Base-by-base conservation (phyloP, 768 basidiomycete genomes). In the Agrocybe chaxingu region DNA sequence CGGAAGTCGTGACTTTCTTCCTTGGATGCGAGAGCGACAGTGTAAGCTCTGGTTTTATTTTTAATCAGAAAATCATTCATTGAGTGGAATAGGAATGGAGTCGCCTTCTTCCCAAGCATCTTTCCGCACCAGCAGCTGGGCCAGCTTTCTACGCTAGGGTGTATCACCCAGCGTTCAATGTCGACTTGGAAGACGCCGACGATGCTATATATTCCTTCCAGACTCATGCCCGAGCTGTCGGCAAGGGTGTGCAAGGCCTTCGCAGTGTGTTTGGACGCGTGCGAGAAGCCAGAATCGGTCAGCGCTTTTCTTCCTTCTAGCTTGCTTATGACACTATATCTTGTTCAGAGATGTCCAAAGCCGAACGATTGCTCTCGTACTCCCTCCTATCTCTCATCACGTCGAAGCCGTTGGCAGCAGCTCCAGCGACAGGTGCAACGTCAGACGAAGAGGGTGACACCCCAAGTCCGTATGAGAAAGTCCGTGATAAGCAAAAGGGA, bases 141-240 rank as follows among this genome's bases (percentile, higher is more conserved):
- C 80, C 89, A 7, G 70, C 79, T 1, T 93, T 92, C 62, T 90
- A 85, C 59, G 82, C 85, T 0, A 82, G 81, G 37, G 84, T 92
- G 1, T 92, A 84, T 58, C 92, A 94, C 58, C 92, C 90, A 3
- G 86, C 80, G 0, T 94, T 89, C 68, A 93, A 93, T 60, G 61
- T 93, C 24, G 91, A 94, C 55, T 62, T 74, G 0, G 82, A 87
- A 37, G 92, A 93, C 19, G 85, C 87, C 0, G 64, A 69, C 9
- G 81, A 81, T 11, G 66, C 75, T 0, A 71, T 81, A 5, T 77
- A 81, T 7, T 68, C 78, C 1, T 94, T 94, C 62, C 79, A 82
- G 35, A 70, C 67, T 8, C 87, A 93, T 57, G 75, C 82, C 0
- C 76, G 72, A 33, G 86, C 81, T 0, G 79, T 88, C 3, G 85